Conservation (phyloP, 345 rosid genomes). For the Euphorbia peplus region DNA sequence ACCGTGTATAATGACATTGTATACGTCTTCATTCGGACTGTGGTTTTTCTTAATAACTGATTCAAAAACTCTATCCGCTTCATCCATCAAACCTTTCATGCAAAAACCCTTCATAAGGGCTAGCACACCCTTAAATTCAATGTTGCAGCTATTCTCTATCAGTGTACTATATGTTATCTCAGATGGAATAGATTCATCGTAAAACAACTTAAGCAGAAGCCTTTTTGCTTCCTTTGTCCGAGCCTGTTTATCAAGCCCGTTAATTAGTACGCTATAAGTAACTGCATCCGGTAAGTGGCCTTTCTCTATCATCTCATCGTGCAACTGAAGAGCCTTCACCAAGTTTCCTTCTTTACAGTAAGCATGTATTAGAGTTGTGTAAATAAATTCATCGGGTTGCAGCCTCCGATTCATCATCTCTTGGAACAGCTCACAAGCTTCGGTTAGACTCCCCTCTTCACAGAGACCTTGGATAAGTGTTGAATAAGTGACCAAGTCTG, state of each 20-base stretch:
- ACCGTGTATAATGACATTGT: slow-evolving; percentile 79
- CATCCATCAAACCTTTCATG: slow-evolving; percentile 83
- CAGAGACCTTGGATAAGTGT: slow-evolving; percentile 75
- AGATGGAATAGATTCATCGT: slow-evolving; percentile 65
- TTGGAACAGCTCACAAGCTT: slow-evolving; percentile 68
- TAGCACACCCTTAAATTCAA: slow-evolving; percentile 56
- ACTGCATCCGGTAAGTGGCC: slow-evolving; percentile 83
- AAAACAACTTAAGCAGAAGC: slow-evolving; percentile 75
- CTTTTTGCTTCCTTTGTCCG: slow-evolving; percentile 78
- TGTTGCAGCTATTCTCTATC: slow-evolving; percentile 60
- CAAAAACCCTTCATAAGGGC: slow-evolving; percentile 88
- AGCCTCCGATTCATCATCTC: slow-evolving; percentile 58
- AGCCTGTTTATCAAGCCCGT: slow-evolving; percentile 82
- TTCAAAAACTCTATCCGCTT: slow-evolving; percentile 70
- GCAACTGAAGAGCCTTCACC: slow-evolving; percentile 56
- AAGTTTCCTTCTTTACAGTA: slow-evolving; percentile 65
- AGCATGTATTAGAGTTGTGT: slow-evolving; percentile 71
- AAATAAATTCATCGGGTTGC: slow-evolving; percentile 65
- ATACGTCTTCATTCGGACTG: slow-evolving; percentile 62
- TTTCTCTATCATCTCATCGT: slow-evolving; percentile 69
- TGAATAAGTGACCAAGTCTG: slow-evolving; percentile 72
- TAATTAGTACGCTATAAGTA: slow-evolving; percentile 80
- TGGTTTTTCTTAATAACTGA: slow-evolving; percentile 63
- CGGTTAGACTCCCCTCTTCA: slow-evolving; percentile 55
- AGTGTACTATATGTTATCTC: slow-evolving; percentile 62